Evolutionary conservation across 106 monocot genomes (phyloP).

Genomic region (Dendrobium nobile): DNA sequence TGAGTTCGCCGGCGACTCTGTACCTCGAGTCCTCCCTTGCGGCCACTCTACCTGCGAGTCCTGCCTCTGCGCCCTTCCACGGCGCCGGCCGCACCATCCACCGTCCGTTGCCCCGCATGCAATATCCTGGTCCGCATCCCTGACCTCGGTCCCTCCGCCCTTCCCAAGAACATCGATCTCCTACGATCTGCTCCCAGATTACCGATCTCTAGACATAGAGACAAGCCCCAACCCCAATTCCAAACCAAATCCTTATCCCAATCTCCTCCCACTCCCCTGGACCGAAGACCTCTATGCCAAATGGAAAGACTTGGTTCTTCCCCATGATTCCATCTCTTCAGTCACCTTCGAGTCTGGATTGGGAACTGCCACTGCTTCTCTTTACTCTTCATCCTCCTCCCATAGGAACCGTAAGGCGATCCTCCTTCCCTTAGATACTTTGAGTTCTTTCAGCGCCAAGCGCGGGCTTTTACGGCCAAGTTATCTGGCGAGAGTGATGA

Average conservation of each 20-base stretch:
- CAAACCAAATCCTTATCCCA: background rate
- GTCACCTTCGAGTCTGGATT: background rate
- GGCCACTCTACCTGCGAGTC: slow-evolving; percentile 75
- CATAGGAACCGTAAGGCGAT: slow-evolving; percentile 23
- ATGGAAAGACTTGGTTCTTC: slow-evolving; percentile 52
- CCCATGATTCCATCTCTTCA: slow-evolving; percentile 23
- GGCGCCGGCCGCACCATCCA: slow-evolving; percentile 17
- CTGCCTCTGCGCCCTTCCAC: slow-evolving; percentile 51
- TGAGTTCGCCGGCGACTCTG: slow-evolving; percentile 18
- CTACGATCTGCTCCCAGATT: slow-evolving; percentile 35
- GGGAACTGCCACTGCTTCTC: background rate
- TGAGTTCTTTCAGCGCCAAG: background rate
- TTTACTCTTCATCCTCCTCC: slow-evolving; percentile 9
- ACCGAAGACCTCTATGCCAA: slow-evolving; percentile 21
- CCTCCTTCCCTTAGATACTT: slow-evolving; percentile 30
- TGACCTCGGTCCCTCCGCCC: slow-evolving; percentile 36
- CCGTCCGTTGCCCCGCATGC: slow-evolving; percentile 80
- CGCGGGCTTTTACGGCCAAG: slow-evolving; percentile 32
- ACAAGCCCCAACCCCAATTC: background rate
- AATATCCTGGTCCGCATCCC: slow-evolving; percentile 51
- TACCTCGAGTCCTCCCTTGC: slow-evolving; percentile 88
- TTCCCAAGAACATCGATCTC: slow-evolving; percentile 87
- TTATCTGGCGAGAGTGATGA: slow-evolving; percentile 34
- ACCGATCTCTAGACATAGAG: background rate
- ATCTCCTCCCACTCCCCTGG: slow-evolving; percentile 25